Percentiles rank a stretch among this genome's conserved stretches.
Evolutionary conservation across 371 early-diverging fungal species (phyloP).

Genomic region (Catenaria anguillulae): DNA sequence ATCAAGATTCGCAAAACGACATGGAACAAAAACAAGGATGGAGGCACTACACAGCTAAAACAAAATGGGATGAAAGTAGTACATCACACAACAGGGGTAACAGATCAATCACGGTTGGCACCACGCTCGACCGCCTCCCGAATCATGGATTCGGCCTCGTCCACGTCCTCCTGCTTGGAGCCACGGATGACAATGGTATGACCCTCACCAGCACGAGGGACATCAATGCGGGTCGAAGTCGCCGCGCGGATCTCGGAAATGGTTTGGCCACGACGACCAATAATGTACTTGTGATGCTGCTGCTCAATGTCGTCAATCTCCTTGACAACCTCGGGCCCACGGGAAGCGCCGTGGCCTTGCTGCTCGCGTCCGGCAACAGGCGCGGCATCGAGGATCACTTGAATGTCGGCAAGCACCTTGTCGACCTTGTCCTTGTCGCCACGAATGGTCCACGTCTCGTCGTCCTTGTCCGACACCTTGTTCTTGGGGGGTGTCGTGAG

Average conservation of each 20-base stretch:
- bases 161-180: background rate
- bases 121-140: background rate
- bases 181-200: background rate
- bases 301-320: conserved; percentile 19
- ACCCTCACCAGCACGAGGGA: background rate
- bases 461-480: conserved; percentile 14
- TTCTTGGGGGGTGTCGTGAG: conserved; percentile 21
- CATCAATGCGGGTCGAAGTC: conserved; percentile 12
- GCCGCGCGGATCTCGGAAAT: conserved; percentile 35
- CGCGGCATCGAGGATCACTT: conserved; percentile 10
- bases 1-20: too few relatives aligned
- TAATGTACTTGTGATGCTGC: conserved; percentile 37
- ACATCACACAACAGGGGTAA: too few relatives aligned
- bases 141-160: background rate
- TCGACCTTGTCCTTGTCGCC: background rate
- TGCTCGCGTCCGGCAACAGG: conserved; percentile 10
- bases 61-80: too few relatives aligned
- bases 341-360: conserved; percentile 20
- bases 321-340: conserved; percentile 10
- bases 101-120: too few relatives aligned
- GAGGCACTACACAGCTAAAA: too few relatives aligned
- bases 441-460: conserved; percentile 2
- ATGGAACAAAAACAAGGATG: too few relatives aligned
- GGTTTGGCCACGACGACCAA: conserved; percentile 41
- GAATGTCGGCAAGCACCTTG: background rate